phyloP scores from a whole-genome alignment of 768 basidiomycete genomes.

The Astraeus odoratus region DNA sequence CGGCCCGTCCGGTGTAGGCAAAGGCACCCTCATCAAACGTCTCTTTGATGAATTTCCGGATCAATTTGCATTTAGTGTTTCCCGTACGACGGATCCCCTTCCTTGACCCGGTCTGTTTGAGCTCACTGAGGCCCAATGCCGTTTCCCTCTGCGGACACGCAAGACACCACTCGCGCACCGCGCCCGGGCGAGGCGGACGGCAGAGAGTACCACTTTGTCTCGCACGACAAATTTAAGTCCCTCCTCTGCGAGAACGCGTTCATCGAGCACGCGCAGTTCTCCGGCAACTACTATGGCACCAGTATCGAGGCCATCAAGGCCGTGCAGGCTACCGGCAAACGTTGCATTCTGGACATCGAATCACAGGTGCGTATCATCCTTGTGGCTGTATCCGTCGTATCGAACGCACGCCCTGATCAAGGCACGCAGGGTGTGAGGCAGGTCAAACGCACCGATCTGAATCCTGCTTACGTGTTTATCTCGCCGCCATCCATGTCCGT shows the following conservation, averaged over 20 bases:
- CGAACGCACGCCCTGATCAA: neutral
- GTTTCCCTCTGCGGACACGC: neutral
- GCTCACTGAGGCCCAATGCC: neutral
- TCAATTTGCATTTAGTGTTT: constrained; percentile 89
- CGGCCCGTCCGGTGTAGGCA: constrained; percentile 91
- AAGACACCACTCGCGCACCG: constrained; percentile 87
- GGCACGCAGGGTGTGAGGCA: constrained; percentile 75
- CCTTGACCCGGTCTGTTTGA: constrained; percentile 5
- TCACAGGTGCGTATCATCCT: constrained; percentile 60
- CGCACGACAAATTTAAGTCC: constrained; percentile 58
- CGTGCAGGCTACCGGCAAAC: constrained; percentile 60
- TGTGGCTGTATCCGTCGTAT: constrained; percentile 3
- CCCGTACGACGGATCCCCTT: constrained; percentile 49
- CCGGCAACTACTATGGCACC: constrained; percentile 90
- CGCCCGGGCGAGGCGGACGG: constrained; percentile 79
- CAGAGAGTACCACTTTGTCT: constrained; percentile 82
- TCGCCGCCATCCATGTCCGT: constrained; percentile 76
- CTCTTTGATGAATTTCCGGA: constrained; percentile 78
- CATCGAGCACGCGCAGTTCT: constrained; percentile 93
- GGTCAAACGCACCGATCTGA: constrained; percentile 74
- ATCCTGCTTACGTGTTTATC: constrained; percentile 88
- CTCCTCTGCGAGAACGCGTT: constrained; percentile 71
- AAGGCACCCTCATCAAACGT: constrained; percentile 79
- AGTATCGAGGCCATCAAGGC: constrained; percentile 68
- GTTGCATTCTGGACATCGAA: constrained; percentile 95